These are phyloP conservation scores for Dillenia suffruticosa DNA, from an alignment of 164 flowering plant species.

Conservation along the genomic window DNA sequence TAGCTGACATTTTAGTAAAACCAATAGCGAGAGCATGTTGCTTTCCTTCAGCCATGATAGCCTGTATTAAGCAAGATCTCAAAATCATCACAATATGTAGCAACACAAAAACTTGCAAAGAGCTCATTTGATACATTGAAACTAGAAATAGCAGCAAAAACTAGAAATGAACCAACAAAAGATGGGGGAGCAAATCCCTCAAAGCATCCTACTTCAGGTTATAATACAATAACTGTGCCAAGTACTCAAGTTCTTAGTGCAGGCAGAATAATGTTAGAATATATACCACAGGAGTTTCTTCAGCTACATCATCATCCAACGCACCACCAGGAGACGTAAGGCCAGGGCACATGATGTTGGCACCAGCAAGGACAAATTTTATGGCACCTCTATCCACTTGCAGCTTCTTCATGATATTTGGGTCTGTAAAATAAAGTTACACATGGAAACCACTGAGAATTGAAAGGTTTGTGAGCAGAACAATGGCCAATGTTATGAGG, in stretches of 20 bases:
- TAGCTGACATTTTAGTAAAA: constrained; percentile 96
- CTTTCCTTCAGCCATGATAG: constrained; percentile 99
- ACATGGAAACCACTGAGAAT: too few species aligned
- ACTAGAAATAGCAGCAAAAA: background rate
- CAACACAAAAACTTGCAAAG: background rate
- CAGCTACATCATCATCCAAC: constrained; percentile 83
- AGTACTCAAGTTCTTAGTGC: background rate
- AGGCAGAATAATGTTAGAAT: background rate
- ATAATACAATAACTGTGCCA: background rate
- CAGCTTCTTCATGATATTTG: constrained; percentile 85
- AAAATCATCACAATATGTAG: constrained; percentile 13
- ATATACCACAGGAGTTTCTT: constrained; percentile 94
- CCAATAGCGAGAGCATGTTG: constrained; percentile 98
- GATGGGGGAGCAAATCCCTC: background rate
- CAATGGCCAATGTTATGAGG: too few species aligned
- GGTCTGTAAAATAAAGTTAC: constrained; percentile 51
- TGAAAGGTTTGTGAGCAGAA: too few species aligned
- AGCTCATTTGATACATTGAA: background rate
- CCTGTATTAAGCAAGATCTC: constrained; percentile 42
- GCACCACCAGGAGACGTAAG: constrained; percentile 98
- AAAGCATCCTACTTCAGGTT: background rate
- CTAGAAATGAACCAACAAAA: background rate
- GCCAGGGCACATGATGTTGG: constrained; percentile 99
- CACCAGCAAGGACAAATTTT: constrained; percentile 93
- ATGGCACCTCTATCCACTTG: constrained; percentile 99